Percentiles rank a stretch among this genome's conserved stretches.
phyloP scores from a whole-genome alignment of 257 asterid species.

The Lavandula angustifolia region DNA sequence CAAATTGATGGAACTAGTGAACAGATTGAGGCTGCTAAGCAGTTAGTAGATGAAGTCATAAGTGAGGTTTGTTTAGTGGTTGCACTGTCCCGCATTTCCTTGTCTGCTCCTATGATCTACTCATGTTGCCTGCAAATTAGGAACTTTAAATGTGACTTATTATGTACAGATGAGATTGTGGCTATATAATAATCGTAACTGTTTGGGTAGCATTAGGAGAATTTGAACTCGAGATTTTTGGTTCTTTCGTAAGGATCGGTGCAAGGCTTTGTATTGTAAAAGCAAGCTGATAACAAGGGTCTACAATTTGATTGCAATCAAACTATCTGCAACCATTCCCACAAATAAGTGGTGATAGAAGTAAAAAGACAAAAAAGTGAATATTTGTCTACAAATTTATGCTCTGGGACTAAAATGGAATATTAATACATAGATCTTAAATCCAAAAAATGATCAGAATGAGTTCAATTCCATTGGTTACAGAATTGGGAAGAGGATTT shows the following conservation, averaged over 20 bases:
- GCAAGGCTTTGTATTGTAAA: too few species aligned
- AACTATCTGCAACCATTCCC: background rate
- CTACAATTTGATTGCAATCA: too few species aligned
- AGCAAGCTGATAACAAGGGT: too few species aligned
- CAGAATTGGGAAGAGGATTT: background rate
- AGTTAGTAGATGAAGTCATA: slow-evolving; percentile 73
- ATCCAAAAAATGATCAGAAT: background rate
- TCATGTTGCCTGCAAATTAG: background rate
- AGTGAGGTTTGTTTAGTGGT: slow-evolving; percentile 75
- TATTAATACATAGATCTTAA: background rate
- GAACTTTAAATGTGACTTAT: background rate
- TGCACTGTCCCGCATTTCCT: slow-evolving; percentile 11
- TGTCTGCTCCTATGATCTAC: slow-evolving; percentile 11
- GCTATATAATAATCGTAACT: too few species aligned
- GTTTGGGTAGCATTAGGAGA: too few species aligned
- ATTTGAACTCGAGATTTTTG: too few species aligned
- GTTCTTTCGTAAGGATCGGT: too few species aligned
- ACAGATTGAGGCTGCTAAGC: slow-evolving; percentile 87
- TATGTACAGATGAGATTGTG: too few species aligned
- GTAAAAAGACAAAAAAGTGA: background rate
- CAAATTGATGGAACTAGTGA: slow-evolving; percentile 91
- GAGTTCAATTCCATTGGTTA: background rate
- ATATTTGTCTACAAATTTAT: too few species aligned
- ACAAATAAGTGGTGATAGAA: background rate
- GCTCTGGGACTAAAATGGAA: background rate